A percentile compares a stretch with the other conserved stretches of the same genome.
These are phyloP conservation scores for Epichloe brachyelytri DNA, from an alignment of 2,329 filamentous ascomycete genomes.

Conservation along the genomic window DNA sequence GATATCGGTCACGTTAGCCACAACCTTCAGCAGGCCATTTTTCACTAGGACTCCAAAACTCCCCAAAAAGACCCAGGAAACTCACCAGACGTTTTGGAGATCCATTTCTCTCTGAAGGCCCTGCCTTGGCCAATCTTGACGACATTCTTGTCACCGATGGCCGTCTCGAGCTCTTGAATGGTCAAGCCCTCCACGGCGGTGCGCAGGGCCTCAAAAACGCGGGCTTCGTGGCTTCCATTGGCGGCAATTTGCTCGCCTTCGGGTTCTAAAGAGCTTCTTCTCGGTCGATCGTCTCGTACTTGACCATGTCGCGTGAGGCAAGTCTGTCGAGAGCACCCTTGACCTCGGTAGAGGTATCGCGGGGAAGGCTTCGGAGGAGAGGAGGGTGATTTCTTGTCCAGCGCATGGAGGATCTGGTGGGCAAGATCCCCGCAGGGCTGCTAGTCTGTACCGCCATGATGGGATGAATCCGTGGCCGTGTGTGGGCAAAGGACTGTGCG, in stretches of 20 bases:
- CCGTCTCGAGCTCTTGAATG: constrained; percentile 57
- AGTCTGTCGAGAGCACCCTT: constrained; percentile 86
- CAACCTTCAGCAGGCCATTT: not conserved
- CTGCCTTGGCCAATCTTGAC: constrained; percentile 85
- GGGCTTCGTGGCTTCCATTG: constrained; percentile 71
- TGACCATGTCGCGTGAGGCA: constrained; percentile 71
- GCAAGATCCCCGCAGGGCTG: constrained; percentile 41
- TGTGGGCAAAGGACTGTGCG: not conserved
- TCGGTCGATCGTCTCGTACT: constrained; percentile 69
- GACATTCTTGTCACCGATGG: constrained; percentile 59
- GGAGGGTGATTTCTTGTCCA: constrained; percentile 52
- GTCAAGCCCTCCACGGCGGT: constrained; percentile 67
- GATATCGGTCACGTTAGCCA: constrained; percentile 2
- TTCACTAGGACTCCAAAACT: not conserved
- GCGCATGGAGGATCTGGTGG: constrained; percentile 49
- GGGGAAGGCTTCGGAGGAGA: constrained; percentile 60
- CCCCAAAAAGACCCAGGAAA: constrained; percentile 14
- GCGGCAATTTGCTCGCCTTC: constrained; percentile 61
- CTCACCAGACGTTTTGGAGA: constrained; percentile 46
- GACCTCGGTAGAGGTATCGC: constrained; percentile 49
- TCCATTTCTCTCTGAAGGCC: constrained; percentile 76
- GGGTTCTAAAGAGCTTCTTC: constrained; percentile 66
- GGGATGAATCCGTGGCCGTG: not conserved
- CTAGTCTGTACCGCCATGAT: constrained; percentile 30
- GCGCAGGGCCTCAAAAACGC: constrained; percentile 64